Evolutionary conservation across 2,329 filamentous ascomycete species (phyloP).

Genomic region (Septoria petroselini): DNA sequence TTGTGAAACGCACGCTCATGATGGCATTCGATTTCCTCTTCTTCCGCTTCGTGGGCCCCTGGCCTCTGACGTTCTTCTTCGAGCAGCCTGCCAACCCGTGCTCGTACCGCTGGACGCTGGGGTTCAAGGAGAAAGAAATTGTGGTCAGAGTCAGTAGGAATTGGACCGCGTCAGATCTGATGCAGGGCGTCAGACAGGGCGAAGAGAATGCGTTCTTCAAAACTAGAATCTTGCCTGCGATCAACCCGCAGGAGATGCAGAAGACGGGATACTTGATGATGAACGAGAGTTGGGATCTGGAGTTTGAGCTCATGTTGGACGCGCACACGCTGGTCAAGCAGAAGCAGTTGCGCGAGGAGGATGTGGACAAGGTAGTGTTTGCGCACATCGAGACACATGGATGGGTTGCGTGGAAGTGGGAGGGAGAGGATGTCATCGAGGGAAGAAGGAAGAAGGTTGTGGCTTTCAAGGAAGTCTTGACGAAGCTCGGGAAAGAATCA

Average conservation of each 20-base stretch:
- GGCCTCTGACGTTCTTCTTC: constrained; percentile 54
- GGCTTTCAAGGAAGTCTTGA: constrained; percentile 72
- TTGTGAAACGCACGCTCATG: constrained; percentile 59
- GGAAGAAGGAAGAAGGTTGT: constrained; percentile 71
- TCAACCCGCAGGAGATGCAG: constrained; percentile 62
- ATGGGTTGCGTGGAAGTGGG: constrained; percentile 54
- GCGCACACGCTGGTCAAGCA: constrained; percentile 67
- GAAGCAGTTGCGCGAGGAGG: constrained; percentile 58
- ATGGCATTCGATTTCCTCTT: constrained; percentile 71
- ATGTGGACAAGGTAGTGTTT: constrained; percentile 68
- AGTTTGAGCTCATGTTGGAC: constrained; percentile 75
- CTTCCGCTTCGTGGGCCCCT: constrained; percentile 45
- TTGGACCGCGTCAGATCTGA: constrained; percentile 63
- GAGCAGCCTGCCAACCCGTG: constrained; percentile 64
- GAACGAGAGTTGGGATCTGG: constrained; percentile 81
- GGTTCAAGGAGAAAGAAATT: constrained; percentile 76
- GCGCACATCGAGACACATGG: constrained; percentile 65
- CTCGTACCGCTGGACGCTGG: constrained; percentile 68
- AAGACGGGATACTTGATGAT: constrained; percentile 89
- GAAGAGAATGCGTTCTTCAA: constrained; percentile 57
- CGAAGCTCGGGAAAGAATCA: constrained; percentile 75
- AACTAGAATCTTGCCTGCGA: constrained; percentile 63
- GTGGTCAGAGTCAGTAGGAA: constrained; percentile 73
- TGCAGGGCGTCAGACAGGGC: constrained; percentile 53
- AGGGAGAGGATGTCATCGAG: constrained; percentile 53